A percentile compares a stretch with the other conserved stretches of the same genome.
phyloP scores from a whole-genome alignment of 352 stramenopile genomes.

The Globisporangium viniferum region DNA sequence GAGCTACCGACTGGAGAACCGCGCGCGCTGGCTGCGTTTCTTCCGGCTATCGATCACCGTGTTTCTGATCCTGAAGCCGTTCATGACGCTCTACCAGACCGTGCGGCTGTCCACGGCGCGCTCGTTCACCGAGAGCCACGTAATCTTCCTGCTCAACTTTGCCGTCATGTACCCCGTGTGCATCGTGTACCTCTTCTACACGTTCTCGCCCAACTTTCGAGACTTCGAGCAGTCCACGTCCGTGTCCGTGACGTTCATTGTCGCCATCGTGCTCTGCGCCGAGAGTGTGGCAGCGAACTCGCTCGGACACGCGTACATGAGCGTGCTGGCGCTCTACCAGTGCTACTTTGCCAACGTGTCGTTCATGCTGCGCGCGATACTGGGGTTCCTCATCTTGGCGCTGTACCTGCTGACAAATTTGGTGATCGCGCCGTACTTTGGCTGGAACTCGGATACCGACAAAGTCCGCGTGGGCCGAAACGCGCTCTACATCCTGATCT shows the following conservation, averaged over 20 bases:
- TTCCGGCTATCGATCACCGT: conserved; percentile 64
- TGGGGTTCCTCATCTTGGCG: conserved; percentile 56
- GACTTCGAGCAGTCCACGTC: conserved; percentile 57
- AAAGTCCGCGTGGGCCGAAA: conserved; percentile 58
- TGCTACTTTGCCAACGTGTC: conserved; percentile 83
- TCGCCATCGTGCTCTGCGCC: conserved; percentile 56
- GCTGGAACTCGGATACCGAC: conserved; percentile 37
- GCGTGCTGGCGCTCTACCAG: conserved; percentile 73
- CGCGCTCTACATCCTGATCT: conserved; percentile 81
- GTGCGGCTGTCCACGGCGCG: conserved; percentile 39
- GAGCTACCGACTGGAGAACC: conserved; percentile 71
- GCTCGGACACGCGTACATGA: conserved; percentile 75
- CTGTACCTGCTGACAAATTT: conserved; percentile 68
- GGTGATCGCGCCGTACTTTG: conserved; percentile 42
- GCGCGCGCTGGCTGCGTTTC: conserved; percentile 61
- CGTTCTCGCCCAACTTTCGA: conserved; percentile 63
- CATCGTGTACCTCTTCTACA: conserved; percentile 56
- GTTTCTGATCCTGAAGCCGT: conserved; percentile 66
- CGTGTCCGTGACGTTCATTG: conserved; percentile 48
- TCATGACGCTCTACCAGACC: conserved; percentile 76
- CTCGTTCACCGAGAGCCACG: conserved; percentile 46
- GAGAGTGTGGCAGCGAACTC: conserved; percentile 70
- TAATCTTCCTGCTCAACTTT: conserved; percentile 80
- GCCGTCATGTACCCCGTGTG: conserved; percentile 72
- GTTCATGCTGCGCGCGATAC: conserved; percentile 59